phyloP scores from a whole-genome alignment of 2,329 filamentous ascomycete species.

The Nemania sp. region DNA sequence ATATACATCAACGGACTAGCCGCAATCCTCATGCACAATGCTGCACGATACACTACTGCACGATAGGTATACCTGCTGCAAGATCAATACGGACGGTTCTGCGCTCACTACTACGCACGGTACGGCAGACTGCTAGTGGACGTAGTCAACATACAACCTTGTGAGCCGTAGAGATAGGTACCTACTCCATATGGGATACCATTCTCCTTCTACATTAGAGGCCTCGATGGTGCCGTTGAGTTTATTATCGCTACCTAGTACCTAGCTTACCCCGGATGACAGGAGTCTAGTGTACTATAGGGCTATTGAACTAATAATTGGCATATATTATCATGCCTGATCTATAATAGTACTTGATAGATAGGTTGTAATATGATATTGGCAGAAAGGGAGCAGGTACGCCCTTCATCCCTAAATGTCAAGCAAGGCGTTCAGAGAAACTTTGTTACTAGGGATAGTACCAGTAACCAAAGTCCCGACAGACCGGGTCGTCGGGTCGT shows the following conservation, averaged over 20 bases:
- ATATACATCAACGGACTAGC: slow-evolving; percentile 20
- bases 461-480: too few species aligned
- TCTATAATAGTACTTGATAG: too few species aligned
- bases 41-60: slow-evolving; percentile 16
- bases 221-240: background rate
- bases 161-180: too few species aligned
- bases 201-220: background rate
- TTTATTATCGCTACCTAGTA: too few species aligned
- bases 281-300: background rate
- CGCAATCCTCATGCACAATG: slow-evolving; percentile 20
- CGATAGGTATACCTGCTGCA: slow-evolving; percentile 11
- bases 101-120: background rate
- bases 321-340: background rate
- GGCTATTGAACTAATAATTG: background rate
- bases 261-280: background rate
- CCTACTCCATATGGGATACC: background rate
- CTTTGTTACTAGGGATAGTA: too few species aligned
- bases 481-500: too few species aligned
- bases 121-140: too few species aligned
- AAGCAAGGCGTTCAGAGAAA: too few species aligned
- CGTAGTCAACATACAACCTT: too few species aligned
- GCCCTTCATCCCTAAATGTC: too few species aligned
- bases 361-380: too few species aligned
- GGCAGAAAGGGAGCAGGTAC: too few species aligned
- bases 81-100: slow-evolving; percentile 15